Conservation (phyloP, 306 rosid genomes). For the Cyclanthera cordifolia region DNA sequence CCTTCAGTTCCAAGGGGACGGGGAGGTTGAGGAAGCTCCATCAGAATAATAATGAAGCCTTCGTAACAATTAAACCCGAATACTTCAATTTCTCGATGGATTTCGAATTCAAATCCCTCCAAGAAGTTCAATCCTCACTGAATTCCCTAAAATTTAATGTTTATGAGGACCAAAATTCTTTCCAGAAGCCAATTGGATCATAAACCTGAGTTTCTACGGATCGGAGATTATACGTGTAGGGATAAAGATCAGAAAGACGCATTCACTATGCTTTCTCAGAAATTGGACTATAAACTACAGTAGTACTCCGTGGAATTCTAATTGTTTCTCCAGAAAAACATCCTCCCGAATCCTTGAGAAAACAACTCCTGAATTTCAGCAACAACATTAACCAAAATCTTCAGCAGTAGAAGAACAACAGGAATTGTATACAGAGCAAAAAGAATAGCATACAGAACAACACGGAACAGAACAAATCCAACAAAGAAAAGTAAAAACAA, state of each 20-base stretch:
- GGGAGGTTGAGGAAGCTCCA: constrained; percentile 84
- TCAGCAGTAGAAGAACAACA: neutral
- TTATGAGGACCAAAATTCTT: neutral
- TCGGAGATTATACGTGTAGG: neutral
- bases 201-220: neutral
- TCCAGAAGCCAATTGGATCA: neutral
- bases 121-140: neutral
- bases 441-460: too few species aligned
- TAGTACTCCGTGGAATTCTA: neutral
- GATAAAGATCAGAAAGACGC: neutral
- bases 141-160: neutral
- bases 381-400: neutral
- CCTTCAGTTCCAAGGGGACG: constrained; percentile 62
- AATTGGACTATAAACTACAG: neutral
- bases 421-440: neutral
- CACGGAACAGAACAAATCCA: neutral
- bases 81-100: neutral
- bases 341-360: neutral
- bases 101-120: neutral
- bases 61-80: neutral
- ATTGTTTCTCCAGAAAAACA: neutral
- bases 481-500: neutral
- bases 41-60: constrained; percentile 4
- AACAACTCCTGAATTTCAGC: neutral
- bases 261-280: neutral